Percentiles rank a stretch among this genome's conserved stretches.
Evolutionary conservation across 345 rosid species (phyloP).

Genomic region (Toxicodendron radicans): DNA sequence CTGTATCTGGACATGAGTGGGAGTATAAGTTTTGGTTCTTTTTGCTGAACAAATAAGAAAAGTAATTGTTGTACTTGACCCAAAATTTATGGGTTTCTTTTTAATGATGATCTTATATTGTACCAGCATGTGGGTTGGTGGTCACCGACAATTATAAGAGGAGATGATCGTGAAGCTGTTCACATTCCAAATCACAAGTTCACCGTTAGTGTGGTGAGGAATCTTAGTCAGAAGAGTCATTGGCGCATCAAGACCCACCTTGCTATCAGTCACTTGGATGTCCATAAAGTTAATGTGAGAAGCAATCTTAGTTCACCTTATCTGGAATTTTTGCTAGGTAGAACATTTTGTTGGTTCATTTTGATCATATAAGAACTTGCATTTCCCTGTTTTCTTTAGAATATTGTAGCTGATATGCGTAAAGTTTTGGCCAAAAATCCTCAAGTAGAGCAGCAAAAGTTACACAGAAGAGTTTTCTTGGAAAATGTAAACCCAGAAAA

Average conservation of each 20-base stretch:
- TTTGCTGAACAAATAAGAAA: not conserved
- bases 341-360: conserved; percentile 6
- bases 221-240: conserved; percentile 92
- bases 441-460: conserved; percentile 88
- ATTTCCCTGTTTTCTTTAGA: conserved; percentile 38
- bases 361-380: conserved; percentile 10
- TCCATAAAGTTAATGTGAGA: conserved; percentile 77
- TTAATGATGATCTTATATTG: conserved; percentile 13
- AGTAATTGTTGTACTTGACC: not conserved
- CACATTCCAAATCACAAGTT: conserved; percentile 97
- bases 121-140: conserved; percentile 95
- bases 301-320: conserved; percentile 18
- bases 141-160: conserved; percentile 95
- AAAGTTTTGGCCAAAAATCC: conserved; percentile 93
- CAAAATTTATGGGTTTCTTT: not conserved
- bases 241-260: conserved; percentile 94
- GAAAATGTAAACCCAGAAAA: conserved; percentile 67
- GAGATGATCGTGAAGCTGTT: conserved; percentile 94
- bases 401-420: conserved; percentile 89
- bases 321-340: conserved; percentile 1
- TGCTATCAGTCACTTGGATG: conserved; percentile 93
- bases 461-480: conserved; percentile 91
- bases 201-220: conserved; percentile 82
- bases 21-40: conserved; percentile 11
- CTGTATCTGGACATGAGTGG: conserved; percentile 3